These are phyloP conservation scores for Hippophae rhamnoides DNA, from an alignment of 306 rosid species.

Conservation along the genomic window DNA sequence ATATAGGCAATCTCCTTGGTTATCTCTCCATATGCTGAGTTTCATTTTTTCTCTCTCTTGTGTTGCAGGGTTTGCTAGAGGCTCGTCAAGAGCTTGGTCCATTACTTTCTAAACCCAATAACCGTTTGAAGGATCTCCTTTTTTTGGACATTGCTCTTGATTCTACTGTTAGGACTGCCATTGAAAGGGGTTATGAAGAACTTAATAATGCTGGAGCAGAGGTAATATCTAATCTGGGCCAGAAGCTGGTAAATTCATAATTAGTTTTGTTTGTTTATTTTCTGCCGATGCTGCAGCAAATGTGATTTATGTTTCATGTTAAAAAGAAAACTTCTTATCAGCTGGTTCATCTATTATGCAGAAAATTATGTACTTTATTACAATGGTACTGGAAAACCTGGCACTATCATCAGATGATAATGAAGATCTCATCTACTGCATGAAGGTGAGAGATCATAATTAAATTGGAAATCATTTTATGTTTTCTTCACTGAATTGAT, in stretches of 20 bases:
- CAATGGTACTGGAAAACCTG: constrained; percentile 25
- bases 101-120: constrained; percentile 12
- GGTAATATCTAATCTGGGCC: constrained; percentile 8
- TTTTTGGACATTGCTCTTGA: constrained; percentile 28
- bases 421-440: constrained; percentile 32
- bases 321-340: not conserved
- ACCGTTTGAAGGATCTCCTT: constrained; percentile 26
- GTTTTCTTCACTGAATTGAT: too few species aligned
- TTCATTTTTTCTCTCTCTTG: constrained; percentile 12
- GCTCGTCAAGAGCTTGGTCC: constrained; percentile 20
- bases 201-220: constrained; percentile 11
- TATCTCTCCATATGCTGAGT: constrained; percentile 10
- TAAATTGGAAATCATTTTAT: not conserved
- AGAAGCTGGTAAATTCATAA: too few species aligned
- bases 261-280: too few species aligned
- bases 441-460: constrained; percentile 11
- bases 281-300: too few species aligned
- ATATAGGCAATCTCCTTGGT: constrained; percentile 6
- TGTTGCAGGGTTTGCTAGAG: constrained; percentile 30
- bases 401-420: constrained; percentile 22
- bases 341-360: not conserved
- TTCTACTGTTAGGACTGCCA: constrained; percentile 23
- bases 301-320: not conserved
- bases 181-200: constrained; percentile 24
- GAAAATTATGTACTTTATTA: constrained; percentile 28